Evolutionary conservation across 2,329 filamentous ascomycete species (phyloP).

Genomic region (Neofusicoccum kwambonambiense): DNA sequence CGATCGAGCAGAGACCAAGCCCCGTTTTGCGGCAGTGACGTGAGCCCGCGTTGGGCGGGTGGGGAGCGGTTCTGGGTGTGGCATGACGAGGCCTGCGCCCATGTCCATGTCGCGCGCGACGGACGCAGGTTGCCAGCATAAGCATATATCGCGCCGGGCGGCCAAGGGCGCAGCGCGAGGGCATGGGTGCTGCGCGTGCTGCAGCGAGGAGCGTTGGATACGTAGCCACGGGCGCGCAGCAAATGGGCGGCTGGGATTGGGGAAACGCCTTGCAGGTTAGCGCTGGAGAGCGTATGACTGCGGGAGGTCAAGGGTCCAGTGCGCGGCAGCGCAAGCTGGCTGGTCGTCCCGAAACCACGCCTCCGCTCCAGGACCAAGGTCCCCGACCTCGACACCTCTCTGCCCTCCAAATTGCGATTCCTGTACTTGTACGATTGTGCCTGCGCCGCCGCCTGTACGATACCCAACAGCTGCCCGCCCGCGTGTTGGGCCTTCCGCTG

Average conservation of each 20-base stretch:
- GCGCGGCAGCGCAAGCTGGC: slow-evolving; percentile 8
- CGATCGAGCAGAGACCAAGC: slow-evolving; percentile 14
- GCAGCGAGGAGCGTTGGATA: slow-evolving; percentile 3
- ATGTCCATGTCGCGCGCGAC: neutral
- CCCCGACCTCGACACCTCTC: neutral
- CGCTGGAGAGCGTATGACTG: neutral
- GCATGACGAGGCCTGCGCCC: slow-evolving; percentile 3
- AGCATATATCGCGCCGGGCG: slow-evolving; percentile 2
- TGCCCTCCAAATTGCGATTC: neutral
- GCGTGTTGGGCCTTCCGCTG: slow-evolving; percentile 4
- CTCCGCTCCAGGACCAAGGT: neutral
- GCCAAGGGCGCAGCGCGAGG: neutral
- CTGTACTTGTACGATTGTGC: slow-evolving; percentile 14
- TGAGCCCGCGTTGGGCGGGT: slow-evolving; percentile 15
- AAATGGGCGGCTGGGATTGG: neutral
- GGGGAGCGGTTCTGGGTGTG: slow-evolving; percentile 12
- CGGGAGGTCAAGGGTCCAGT: neutral
- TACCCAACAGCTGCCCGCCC: neutral
- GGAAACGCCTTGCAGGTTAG: neutral
- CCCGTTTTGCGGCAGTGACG: slow-evolving; percentile 4
- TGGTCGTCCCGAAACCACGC: slow-evolving; percentile 12
- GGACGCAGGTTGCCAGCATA: slow-evolving; percentile 3
- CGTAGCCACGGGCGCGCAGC: neutral
- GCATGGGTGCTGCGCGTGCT: neutral
- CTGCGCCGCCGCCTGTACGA: neutral